Evolutionary conservation across 2,329 filamentous ascomycete species (phyloP).

Genomic region (Xylaria multiplex): DNA sequence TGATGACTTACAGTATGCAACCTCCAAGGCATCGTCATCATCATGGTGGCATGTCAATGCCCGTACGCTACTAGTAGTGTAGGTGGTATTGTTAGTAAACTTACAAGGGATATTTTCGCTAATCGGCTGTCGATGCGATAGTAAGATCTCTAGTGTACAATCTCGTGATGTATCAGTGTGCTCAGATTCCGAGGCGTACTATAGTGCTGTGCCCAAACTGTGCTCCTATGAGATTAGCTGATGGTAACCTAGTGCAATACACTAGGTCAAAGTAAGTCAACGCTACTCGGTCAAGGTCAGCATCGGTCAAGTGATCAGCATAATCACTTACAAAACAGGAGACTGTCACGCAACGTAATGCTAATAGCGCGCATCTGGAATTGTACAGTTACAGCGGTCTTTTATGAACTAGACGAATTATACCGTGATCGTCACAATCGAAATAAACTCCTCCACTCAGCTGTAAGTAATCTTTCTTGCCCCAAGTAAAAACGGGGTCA

Average conservation of each 20-base stretch:
- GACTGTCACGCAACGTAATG: background rate
- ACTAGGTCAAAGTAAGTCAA: constrained; percentile 5
- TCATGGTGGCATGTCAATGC: background rate
- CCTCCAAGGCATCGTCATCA: background rate
- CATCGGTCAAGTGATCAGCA: constrained; percentile 2
- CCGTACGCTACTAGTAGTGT: background rate
- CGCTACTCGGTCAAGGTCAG: constrained; percentile 3
- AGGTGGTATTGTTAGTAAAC: background rate
- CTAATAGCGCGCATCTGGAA: no score
- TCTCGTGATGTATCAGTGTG: background rate
- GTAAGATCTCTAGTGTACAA: background rate
- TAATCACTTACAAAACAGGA: constrained; percentile 6
- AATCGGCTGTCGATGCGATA: constrained; percentile 5
- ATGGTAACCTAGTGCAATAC: background rate
- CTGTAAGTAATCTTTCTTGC: constrained; percentile 12
- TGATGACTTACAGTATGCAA: background rate
- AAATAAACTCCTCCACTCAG: background rate
- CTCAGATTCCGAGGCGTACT: no score
- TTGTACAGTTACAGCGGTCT: no score
- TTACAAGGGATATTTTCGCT: background rate
- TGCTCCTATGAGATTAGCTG: background rate
- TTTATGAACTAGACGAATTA: background rate
- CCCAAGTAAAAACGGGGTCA: constrained; percentile 5
- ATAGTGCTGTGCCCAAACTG: background rate
- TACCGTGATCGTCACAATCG: background rate